Evolutionary conservation across 192 early-diverging fungal species (phyloP).

Genomic region (Gamsiella multidivaricata): DNA sequence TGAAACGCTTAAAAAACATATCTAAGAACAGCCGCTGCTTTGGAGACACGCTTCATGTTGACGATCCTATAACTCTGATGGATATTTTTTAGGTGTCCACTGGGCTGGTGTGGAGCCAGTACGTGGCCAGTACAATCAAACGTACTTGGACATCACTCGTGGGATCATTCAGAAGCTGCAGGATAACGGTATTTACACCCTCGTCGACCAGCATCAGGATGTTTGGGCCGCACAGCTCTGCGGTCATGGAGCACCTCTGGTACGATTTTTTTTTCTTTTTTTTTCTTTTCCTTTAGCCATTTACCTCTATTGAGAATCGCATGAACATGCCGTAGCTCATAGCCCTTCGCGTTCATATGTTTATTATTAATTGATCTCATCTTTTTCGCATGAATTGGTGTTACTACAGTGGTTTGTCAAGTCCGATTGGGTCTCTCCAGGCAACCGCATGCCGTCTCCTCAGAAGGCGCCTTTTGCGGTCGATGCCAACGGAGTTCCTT

Average conservation of each 20-base stretch:
- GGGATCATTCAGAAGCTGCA: conserved; percentile 62
- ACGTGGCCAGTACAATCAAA: conserved; percentile 65
- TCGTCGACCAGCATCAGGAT: conserved; percentile 76
- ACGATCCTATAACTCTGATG: neutral
- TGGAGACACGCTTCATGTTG: neutral
- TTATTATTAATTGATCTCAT: too few species aligned
- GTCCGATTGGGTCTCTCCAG: conserved; percentile 48
- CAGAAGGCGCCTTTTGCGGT: conserved; percentile 53
- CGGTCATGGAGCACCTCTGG: conserved; percentile 63
- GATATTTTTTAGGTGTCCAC: conserved; percentile 56
- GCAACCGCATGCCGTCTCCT: conserved; percentile 46
- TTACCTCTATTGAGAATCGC: too few species aligned
- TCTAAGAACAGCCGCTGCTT: neutral
- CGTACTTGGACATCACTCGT: conserved; percentile 64
- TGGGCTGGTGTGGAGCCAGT: conserved; percentile 76
- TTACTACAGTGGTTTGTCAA: conserved; percentile 41
- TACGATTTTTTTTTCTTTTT: conserved; percentile 20
- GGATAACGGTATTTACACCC: conserved; percentile 66
- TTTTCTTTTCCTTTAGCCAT: neutral
- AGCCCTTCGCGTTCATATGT: too few species aligned
- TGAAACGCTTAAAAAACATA: neutral
- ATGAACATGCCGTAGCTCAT: too few species aligned
- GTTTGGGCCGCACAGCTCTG: conserved; percentile 62
- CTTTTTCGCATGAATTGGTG: too few species aligned
- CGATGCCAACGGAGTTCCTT: conserved; percentile 54